phyloP scores from a whole-genome alignment of 2,329 filamentous ascomycete genomes.

The Beauveria varroae region DNA sequence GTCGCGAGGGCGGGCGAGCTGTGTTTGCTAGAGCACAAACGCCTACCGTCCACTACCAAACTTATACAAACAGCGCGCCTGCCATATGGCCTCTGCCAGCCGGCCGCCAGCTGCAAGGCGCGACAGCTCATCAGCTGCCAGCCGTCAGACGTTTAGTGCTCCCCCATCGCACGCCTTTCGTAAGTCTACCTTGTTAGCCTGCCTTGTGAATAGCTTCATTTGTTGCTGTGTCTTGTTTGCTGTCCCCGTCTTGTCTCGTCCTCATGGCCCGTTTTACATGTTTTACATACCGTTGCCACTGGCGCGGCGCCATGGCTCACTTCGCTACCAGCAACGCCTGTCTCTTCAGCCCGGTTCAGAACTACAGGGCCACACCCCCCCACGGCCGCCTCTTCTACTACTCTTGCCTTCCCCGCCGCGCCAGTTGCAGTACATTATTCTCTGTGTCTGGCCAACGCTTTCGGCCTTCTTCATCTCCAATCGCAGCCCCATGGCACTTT shows the following conservation, averaged over 20 bases:
- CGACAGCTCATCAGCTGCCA: conserved; percentile 2
- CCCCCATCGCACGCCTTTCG: conserved; percentile 4
- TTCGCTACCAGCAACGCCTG: not conserved
- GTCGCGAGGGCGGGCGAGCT: not conserved
- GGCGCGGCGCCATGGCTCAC: not conserved
- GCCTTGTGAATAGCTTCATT: conserved; percentile 6
- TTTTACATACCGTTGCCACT: not conserved
- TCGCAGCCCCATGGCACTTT: not conserved
- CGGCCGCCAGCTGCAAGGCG: conserved; percentile 9
- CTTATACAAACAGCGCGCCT: not conserved
- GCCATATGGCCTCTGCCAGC: conserved; percentile 8
- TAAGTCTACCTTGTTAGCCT: not conserved
- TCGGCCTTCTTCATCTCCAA: not conserved
- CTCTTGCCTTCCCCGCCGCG: conserved; percentile 1
- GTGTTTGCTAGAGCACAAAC: conserved; percentile 7
- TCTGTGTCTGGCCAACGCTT: not conserved
- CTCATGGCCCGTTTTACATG: not conserved
- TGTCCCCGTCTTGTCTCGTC: not conserved
- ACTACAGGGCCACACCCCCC: not conserved
- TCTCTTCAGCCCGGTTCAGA: not conserved
- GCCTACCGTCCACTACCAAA: not conserved
- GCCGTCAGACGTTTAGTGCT: conserved; percentile 3
- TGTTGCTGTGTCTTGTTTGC: not conserved
- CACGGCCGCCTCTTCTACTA: not conserved
- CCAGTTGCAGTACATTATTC: not conserved